phyloP scores from a whole-genome alignment of 1,139 yeast species.

The Candida dubliniensis region DNA sequence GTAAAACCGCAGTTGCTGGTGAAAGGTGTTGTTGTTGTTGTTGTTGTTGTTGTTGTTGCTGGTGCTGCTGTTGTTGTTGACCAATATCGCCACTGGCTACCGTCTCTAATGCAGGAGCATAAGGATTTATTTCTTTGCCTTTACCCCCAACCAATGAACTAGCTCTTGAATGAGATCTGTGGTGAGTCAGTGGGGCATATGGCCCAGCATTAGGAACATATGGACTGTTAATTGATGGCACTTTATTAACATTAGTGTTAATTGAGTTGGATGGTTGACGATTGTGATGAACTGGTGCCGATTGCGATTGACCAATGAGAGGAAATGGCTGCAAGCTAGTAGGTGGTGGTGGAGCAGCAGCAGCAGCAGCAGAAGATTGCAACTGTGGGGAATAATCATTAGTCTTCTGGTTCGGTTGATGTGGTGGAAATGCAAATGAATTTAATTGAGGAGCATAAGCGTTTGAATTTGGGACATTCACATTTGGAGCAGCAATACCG shows the following conservation, averaged over 20 bases:
- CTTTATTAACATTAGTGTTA: constrained; percentile 23
- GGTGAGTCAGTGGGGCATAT: constrained; percentile 42
- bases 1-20: constrained; percentile 10
- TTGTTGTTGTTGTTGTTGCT: no score
- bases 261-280: constrained; percentile 11
- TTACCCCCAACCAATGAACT: constrained; percentile 44
- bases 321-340: constrained; percentile 13
- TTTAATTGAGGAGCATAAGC: constrained; percentile 6
- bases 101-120: constrained; percentile 39
- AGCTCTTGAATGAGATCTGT: constrained; percentile 43
- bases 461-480: constrained; percentile 11
- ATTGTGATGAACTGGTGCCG: constrained; percentile 3
- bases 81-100: constrained; percentile 17
- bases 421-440: constrained; percentile 8
- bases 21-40: constrained; percentile 5
- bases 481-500: constrained; percentile 20
- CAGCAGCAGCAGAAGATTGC: constrained; percentile 2
- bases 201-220: constrained; percentile 51
- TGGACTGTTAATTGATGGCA: constrained; percentile 29
- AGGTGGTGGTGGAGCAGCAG: constrained; percentile 7
- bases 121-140: constrained; percentile 46
- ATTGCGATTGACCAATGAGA: constrained; percentile 1
- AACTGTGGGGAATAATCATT: constrained; percentile 6
- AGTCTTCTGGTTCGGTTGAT: constrained; percentile 1
- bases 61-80: constrained; percentile 3